A percentile compares a stretch with the other conserved stretches of the same genome.
Evolutionary conservation across 225 moss, liverwort and hornwort genomes (phyloP).

Genomic region (Ulota crispa): DNA sequence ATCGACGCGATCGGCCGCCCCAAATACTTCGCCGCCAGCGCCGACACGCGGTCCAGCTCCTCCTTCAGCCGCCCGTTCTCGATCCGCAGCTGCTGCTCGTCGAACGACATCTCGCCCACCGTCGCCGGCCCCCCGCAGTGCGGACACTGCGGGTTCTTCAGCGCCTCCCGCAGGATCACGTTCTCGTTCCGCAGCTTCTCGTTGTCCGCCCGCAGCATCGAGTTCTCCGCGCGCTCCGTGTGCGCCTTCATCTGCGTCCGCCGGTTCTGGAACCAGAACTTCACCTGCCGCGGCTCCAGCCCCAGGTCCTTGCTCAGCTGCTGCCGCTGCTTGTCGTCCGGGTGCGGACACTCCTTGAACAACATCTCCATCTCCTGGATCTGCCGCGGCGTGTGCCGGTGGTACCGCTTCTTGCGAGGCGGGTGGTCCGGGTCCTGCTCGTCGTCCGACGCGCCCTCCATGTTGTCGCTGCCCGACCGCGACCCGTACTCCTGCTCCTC

Average conservation of each 20-base stretch:
- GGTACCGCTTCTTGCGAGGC: slow-evolving; percentile 79
- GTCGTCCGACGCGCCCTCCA: slow-evolving; percentile 84
- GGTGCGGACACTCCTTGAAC: slow-evolving; percentile 91
- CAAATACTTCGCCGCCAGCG: slow-evolving; percentile 57
- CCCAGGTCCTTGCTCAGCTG: slow-evolving; percentile 82
- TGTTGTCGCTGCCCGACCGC: slow-evolving; percentile 80
- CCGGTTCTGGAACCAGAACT: slow-evolving; percentile 92
- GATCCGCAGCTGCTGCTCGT: slow-evolving; percentile 67
- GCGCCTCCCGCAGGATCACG: slow-evolving; percentile 64
- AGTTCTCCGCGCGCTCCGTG: slow-evolving; percentile 77
- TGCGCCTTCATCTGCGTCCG: slow-evolving; percentile 93
- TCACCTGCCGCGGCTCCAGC: slow-evolving; percentile 82
- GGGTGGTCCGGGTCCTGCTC: slow-evolving; percentile 63
- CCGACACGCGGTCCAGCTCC: slow-evolving; percentile 64
- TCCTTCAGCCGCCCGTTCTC: slow-evolving; percentile 67
- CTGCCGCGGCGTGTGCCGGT: slow-evolving; percentile 79
- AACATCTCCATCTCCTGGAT: slow-evolving; percentile 93
- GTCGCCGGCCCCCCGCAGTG: slow-evolving; percentile 65
- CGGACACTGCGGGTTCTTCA: slow-evolving; percentile 65
- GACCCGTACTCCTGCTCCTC: slow-evolving; percentile 75
- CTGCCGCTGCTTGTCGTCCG: slow-evolving; percentile 89
- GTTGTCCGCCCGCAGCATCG: slow-evolving; percentile 58
- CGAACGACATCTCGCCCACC: slow-evolving; percentile 69
- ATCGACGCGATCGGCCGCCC: slow-evolving; percentile 49
- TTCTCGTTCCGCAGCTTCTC: slow-evolving; percentile 74